phyloP scores from a whole-genome alignment of 352 stramenopile species.

The Phytophthora meadii region DNA sequence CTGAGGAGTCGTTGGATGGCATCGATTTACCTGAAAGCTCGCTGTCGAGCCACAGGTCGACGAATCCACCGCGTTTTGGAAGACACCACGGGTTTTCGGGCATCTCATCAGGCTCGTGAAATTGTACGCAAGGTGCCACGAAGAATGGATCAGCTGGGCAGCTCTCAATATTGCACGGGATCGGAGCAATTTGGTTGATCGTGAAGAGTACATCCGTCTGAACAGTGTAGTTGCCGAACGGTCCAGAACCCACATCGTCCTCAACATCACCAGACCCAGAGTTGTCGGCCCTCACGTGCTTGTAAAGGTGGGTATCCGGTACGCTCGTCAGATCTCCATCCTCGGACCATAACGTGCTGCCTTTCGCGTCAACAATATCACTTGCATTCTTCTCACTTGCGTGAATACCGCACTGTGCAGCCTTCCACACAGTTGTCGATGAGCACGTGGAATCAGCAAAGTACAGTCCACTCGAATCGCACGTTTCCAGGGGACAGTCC shows the following conservation, averaged over 20 bases:
- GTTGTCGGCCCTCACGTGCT: conserved; percentile 18
- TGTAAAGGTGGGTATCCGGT: conserved; percentile 48
- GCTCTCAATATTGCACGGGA: conserved; percentile 19
- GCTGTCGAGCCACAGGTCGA: conserved; percentile 53
- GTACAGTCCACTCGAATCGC: conserved; percentile 36
- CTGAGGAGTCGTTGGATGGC: not conserved
- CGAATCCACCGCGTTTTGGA: conserved; percentile 37
- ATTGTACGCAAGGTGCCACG: conserved; percentile 49
- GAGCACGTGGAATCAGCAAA: conserved; percentile 49
- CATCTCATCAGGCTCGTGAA: conserved; percentile 9
- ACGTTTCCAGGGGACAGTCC: conserved; percentile 35
- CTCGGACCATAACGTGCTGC: conserved; percentile 53
- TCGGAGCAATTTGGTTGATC: conserved; percentile 49
- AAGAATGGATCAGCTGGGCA: conserved; percentile 49
- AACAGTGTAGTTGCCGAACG: conserved; percentile 8
- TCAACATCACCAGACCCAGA: conserved; percentile 7
- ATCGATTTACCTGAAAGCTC: conserved; percentile 19
- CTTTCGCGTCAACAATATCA: conserved; percentile 15
- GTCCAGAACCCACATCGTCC: conserved; percentile 9
- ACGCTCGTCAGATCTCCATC: conserved; percentile 34
- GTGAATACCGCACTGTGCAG: conserved; percentile 42
- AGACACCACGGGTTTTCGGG: conserved; percentile 43
- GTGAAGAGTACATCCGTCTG: conserved; percentile 43
- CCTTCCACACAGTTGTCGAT: conserved; percentile 14
- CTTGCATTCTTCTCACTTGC: conserved; percentile 34